Evolutionary conservation across 2,329 filamentous ascomycete species (phyloP).

Genomic region (Arthrobotrys sphaeroides): DNA sequence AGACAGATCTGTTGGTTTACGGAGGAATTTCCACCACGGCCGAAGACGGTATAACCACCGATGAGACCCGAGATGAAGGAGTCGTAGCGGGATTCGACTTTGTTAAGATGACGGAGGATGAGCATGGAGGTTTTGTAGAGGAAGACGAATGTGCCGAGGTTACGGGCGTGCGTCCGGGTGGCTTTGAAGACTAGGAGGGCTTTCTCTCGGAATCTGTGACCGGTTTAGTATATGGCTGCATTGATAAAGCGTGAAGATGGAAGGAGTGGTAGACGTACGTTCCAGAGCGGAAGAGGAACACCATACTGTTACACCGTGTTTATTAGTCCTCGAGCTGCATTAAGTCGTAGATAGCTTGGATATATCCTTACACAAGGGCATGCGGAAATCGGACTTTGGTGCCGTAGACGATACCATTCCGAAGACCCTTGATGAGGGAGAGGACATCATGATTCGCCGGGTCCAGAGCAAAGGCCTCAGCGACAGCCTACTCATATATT

Average conservation of each 20-base stretch:
- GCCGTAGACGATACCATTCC: slow-evolving; percentile 97
- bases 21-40: slow-evolving; percentile 76
- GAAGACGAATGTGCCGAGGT: slow-evolving; percentile 88
- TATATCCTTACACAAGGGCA: slow-evolving; percentile 76
- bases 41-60: slow-evolving; percentile 94
- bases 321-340: neutral
- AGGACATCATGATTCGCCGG: slow-evolving; percentile 86
- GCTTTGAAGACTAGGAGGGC: slow-evolving; percentile 79
- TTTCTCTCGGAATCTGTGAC: slow-evolving; percentile 74
- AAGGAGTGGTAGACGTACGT: slow-evolving; percentile 68
- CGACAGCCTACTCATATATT: slow-evolving; percentile 67
- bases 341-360: neutral
- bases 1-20: slow-evolving; percentile 98
- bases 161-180: slow-evolving; percentile 87
- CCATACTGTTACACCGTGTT: slow-evolving; percentile 73
- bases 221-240: neutral
- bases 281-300: slow-evolving; percentile 93
- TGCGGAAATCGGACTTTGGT: slow-evolving; percentile 98
- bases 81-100: slow-evolving; percentile 71
- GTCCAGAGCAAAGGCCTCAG: slow-evolving; percentile 82
- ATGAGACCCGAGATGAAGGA: slow-evolving; percentile 85
- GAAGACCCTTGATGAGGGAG: slow-evolving; percentile 86
- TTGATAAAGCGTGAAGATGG: neutral
- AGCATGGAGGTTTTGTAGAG: slow-evolving; percentile 89
- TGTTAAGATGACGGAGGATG: slow-evolving; percentile 71